Conservation (phyloP, 2,329 filamentous ascomycete species). For the Lanzia echinophila region DNA sequence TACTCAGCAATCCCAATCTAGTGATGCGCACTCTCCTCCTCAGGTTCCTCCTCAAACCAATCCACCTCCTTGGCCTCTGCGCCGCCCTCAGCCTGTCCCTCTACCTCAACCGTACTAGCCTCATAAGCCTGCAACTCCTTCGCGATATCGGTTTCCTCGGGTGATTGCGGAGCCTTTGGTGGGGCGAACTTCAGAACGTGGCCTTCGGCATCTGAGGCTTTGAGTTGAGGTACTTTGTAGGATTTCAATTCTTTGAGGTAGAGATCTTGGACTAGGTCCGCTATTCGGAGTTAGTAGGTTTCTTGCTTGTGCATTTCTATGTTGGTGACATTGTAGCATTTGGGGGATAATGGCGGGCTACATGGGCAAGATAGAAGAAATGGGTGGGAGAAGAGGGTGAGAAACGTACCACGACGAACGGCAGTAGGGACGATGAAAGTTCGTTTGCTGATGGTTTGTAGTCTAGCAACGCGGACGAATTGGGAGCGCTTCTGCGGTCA, state of each 20-base stretch:
- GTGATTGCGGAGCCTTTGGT: slow-evolving; percentile 76
- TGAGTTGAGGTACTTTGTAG: slow-evolving; percentile 82
- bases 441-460: slow-evolving; percentile 27
- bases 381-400: background rate
- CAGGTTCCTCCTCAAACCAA: slow-evolving; percentile 77
- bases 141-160: slow-evolving; percentile 90
- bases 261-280: slow-evolving; percentile 95
- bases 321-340: background rate
- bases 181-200: slow-evolving; percentile 82
- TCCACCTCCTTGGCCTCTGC: slow-evolving; percentile 51
- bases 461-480: slow-evolving; percentile 30
- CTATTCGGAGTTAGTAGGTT: slow-evolving; percentile 41
- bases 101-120: slow-evolving; percentile 86
- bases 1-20: slow-evolving; percentile 15
- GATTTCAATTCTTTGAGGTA: slow-evolving; percentile 94
- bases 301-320: background rate
- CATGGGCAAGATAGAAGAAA: background rate
- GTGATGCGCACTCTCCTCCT: slow-evolving; percentile 39
- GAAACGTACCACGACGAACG: slow-evolving; percentile 31
- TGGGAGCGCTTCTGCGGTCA: slow-evolving; percentile 30
- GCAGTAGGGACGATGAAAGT: slow-evolving; percentile 32
- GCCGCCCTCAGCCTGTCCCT: slow-evolving; percentile 67
- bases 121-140: slow-evolving; percentile 92
- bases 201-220: slow-evolving; percentile 80
- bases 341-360: background rate